Percentiles rank a stretch among this genome's conserved stretches.
These are phyloP conservation scores for Mortierella hygrophila DNA, from an alignment of 192 early-diverging fungal genomes.

Conservation along the genomic window DNA sequence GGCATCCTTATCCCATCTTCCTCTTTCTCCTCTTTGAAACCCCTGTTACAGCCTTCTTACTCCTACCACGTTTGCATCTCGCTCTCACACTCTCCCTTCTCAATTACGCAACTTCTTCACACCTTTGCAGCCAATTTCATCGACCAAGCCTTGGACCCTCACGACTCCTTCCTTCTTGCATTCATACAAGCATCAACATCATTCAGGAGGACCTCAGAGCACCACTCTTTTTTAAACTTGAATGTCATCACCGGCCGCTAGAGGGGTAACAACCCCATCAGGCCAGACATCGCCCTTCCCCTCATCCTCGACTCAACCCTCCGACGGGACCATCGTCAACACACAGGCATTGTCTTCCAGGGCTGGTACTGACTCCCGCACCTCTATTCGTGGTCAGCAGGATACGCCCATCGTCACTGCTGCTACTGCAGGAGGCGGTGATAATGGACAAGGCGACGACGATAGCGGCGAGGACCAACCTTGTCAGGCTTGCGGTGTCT, in stretches of 20 bases:
- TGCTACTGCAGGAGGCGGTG: background rate
- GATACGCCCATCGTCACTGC: background rate
- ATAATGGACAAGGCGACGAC: background rate
- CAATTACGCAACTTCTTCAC: background rate
- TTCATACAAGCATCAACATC: background rate
- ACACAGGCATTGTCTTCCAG: background rate
- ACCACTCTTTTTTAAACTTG: background rate
- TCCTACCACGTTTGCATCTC: background rate
- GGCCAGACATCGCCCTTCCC: background rate
- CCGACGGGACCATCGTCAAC: background rate
- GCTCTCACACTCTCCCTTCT: background rate
- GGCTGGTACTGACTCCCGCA: background rate
- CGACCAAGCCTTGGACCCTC: background rate
- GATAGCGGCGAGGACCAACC: constrained; percentile 36
- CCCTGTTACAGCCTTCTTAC: background rate
- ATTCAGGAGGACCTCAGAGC: background rate
- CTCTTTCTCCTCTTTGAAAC: background rate
- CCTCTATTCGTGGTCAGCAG: background rate
- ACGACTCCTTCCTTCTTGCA: background rate
- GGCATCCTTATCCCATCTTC: background rate
- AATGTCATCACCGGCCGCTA: constrained; percentile 11
- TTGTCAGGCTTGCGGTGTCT: constrained; percentile 37
- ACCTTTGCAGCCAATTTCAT: background rate
- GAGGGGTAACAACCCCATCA: background rate
- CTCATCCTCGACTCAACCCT: background rate